Base-by-base conservation (phyloP, 2,329 filamentous ascomycete species). In the Venturia effusa region DNA sequence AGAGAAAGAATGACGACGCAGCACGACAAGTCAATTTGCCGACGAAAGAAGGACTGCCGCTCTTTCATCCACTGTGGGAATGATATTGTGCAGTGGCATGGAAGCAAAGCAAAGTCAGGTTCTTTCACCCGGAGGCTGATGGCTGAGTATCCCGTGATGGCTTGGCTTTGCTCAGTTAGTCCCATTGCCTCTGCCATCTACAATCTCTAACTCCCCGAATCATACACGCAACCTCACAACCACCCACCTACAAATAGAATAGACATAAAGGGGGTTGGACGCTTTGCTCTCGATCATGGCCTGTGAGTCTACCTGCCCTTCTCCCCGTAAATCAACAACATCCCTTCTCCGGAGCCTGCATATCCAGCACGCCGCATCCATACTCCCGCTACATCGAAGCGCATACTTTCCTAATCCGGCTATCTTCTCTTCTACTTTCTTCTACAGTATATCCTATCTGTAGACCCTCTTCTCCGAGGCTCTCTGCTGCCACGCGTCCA, bases 251-350 rank as follows among this genome's bases (percentile, higher is more conserved):
- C 19, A 59, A 37, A 69, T 64, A 32, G 65, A 63, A 51, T 67
- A 67, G 60, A 64, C 66, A n/a, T 34, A 57, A 30, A 57, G 2
- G 51, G 30, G 51, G 66, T 65, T 65, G 73, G 77, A 79, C 79
- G 77, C 78, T 76, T 78, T 27, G 45, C 45, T 27, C 76, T 77
- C 74, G 76, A 77, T 73, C 76, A 84, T 85, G 82, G 81, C 83
- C 77, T 81, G 83, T 84, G 76, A 82, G 81, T 84, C 70, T 22
- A 15, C 30, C 27, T 57, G 0, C n/a, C 13, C 30, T 57, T 34
- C 34, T 57, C 13, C 7, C 30, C 51, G 3, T 22, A 24, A n/a
- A 39, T 5, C 39, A 45, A 13, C 10, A 30, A 8, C 3, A 24
- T 17, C 37, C 37, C 15, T 37, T 41, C 27, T 30, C 27, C 59